phyloP scores from a whole-genome alignment of 1,139 yeast species.

The Yamadazyma membranifaciens region DNA sequence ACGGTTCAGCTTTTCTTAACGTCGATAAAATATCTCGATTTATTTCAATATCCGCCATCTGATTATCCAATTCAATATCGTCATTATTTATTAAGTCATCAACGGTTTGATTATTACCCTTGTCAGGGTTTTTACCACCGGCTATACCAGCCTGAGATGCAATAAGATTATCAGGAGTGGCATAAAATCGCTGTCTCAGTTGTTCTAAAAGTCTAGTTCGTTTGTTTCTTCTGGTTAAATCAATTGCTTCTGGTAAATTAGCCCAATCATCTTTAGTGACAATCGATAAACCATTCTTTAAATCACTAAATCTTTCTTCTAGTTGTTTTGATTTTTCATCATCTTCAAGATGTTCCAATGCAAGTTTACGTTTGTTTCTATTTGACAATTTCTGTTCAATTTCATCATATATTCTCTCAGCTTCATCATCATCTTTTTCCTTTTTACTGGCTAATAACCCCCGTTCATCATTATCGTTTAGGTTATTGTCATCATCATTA shows the following conservation, averaged over 20 bases:
- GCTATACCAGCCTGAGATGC: constrained; percentile 13
- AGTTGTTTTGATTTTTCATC: constrained; percentile 13
- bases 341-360: not conserved
- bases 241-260: constrained; percentile 83
- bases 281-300: constrained; percentile 59
- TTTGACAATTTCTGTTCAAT: constrained; percentile 56
- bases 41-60: constrained; percentile 38
- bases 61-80: constrained; percentile 35
- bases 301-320: constrained; percentile 38
- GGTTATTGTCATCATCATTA: constrained; percentile 26
- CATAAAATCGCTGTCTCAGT: constrained; percentile 67
- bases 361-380: constrained; percentile 23
- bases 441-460: constrained; percentile 29
- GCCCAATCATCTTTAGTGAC: constrained; percentile 79
- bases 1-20: constrained; percentile 70
- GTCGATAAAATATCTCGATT: constrained; percentile 59
- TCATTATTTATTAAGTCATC: constrained; percentile 28
- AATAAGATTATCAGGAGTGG: constrained; percentile 75
- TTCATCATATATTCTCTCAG: constrained; percentile 64
- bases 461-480: constrained; percentile 29
- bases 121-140: not conserved
- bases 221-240: constrained; percentile 77
- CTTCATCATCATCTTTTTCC: constrained; percentile 65
- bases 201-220: constrained; percentile 64
- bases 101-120: not conserved